Percentiles rank a stretch among this genome's conserved stretches.
Evolutionary conservation across 1,284 basidiomycete genomes (phyloP).

Genomic region (Naganishia liquefaciens): DNA sequence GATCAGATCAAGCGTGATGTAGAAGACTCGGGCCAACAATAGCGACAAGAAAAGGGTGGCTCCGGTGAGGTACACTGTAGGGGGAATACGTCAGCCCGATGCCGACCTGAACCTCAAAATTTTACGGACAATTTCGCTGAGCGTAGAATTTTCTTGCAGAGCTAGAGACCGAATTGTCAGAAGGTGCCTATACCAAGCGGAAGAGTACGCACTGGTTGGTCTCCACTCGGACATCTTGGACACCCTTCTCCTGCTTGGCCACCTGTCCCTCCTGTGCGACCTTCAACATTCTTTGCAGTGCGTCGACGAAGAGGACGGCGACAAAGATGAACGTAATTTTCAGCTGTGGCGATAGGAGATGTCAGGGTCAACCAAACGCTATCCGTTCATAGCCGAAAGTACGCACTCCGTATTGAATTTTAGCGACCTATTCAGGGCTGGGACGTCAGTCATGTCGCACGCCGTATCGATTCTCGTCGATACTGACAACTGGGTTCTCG

Average conservation of each 20-base stretch:
- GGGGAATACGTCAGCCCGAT: neutral
- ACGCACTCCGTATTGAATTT: conserved; percentile 58
- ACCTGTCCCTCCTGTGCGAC: conserved; percentile 66
- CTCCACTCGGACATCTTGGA: conserved; percentile 72
- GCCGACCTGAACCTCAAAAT: neutral
- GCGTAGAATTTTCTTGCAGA: conserved; percentile 86
- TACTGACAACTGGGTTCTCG: conserved; percentile 53
- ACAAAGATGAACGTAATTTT: conserved; percentile 97
- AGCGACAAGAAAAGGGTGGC: conserved; percentile 92
- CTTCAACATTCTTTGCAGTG: conserved; percentile 88
- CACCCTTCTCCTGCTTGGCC: conserved; percentile 64
- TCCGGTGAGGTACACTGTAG: conserved; percentile 83
- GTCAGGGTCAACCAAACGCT: conserved; percentile 1
- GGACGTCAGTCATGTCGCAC: neutral
- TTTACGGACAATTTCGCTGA: conserved; percentile 61
- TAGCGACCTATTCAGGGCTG: conserved; percentile 51
- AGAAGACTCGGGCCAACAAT: conserved; percentile 87
- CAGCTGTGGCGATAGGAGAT: conserved; percentile 49
- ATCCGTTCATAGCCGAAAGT: neutral
- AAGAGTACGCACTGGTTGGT: conserved; percentile 64
- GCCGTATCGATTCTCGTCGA: neutral
- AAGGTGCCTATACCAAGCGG: neutral
- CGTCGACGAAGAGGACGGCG: conserved; percentile 69
- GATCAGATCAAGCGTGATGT: conserved; percentile 86
- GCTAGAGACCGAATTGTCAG: conserved; percentile 33